Evolutionary conservation across 2,329 filamentous ascomycete genomes (phyloP), one percentile per base, ranked within the genome.

Genomic region (Lecanosticta acicola): DNA sequence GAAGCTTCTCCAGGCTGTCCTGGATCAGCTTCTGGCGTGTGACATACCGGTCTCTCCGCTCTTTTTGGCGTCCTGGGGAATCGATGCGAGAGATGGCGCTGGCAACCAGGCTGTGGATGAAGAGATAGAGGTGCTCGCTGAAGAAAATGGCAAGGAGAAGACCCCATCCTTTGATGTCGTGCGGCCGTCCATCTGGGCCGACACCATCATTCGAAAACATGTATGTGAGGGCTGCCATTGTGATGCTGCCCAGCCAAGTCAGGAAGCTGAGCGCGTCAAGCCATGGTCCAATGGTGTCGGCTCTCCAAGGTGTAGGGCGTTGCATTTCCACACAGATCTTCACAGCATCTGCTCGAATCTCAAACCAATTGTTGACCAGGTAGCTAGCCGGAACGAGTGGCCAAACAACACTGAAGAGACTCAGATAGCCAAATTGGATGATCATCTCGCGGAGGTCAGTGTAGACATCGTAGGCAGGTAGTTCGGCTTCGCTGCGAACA

Each of bases 221-320:
- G 66, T 89, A 95, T 0, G 95, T 85, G 39, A 97, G 79, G 0
- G 90, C 88, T 0, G 89, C 82, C 45, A 85, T 89, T 3, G 89
- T 94, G 48, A 97, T 73, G 55, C 85, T 93, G 33, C 93, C 93
- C 18, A 96, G 73, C 93, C 93, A 97, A 3, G 88, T 85, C n/a
- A 97, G 73, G 64, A 97, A 94, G 13, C 83, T 84, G 2, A 98
- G 74, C 1, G 86, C 83, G 54, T 89, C 80, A 10, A 97, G 73
- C 85, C 89, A 97, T 0, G 93, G 90, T 0, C 93, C 93, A 56
- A 98, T 97, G 1, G 87, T 93, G 68, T 97, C 93, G 1, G 88
- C 83, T 43, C 93, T 81, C 78, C 85, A 88, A 0, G 93, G 93
- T 32, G 87, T 87, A 0, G 93, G 93, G 3, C 93, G 83, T 60